Base-by-base conservation (phyloP, 345 rosid species). In the Lepidium sativum region DNA sequence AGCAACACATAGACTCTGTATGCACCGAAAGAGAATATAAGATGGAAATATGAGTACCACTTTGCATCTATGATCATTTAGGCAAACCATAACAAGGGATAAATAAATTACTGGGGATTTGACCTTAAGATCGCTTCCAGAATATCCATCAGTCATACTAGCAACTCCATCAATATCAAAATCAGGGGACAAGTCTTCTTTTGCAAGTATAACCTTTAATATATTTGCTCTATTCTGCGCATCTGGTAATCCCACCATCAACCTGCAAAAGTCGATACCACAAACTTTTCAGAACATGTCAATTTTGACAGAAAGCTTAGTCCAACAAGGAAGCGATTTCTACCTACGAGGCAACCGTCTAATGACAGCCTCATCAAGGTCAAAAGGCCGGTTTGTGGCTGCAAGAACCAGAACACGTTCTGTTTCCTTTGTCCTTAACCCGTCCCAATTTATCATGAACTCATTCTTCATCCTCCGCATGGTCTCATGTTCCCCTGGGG, bases 371-470 rank as follows among this genome's bases (percentile, higher is more conserved):
- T 92, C 98, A 69, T 92, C 98, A 67, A 92, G 91, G 79, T 92
- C 98, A 77, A 82, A 92, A 43, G 97, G 96, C 69, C 98, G 78
- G 71, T 89, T 92, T 45, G 97, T 92, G 68, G 98, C 97, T 51
- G 92, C 98, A 70, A 89, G 96, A 27, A 92, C 97, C 65, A 92
- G 83, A 64, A 92, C 89, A 12, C 96, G 72, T 68, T 92, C 96
- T 8, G 84, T 83, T 43, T 89, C 97, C 75, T 87, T 86, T 9
- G 97, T 84, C 63, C 85, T 77, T 49, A 86, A 63, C 38, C 97
- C 98, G 73, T 87, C 99, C 97, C 96, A 94, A 71, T 88, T 82
- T 54, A 84, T 84, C 99, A 89, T 94, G 78, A 94, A 94, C 70
- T 90, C 99, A 72, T 89, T 87, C 71, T 87, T 92, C 89, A 89